Evolutionary conservation across 139 green algal species (phyloP).

Genomic region (Chlorella sp.): DNA sequence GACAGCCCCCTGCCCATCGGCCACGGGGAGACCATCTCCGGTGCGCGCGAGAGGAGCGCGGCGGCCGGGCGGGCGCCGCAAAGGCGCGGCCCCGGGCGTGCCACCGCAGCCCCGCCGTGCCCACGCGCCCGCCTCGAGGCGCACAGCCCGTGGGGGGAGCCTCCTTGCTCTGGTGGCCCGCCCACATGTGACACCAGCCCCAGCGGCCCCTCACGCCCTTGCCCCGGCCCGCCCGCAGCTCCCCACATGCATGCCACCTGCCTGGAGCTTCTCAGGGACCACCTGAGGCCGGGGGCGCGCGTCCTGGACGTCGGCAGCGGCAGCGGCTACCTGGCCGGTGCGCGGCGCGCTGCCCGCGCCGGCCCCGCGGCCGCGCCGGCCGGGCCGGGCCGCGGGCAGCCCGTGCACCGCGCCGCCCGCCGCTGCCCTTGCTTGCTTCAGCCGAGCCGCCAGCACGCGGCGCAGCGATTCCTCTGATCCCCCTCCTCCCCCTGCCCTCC

Average conservation of each 20-base stretch:
- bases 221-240: not conserved
- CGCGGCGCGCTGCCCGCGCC: slow-evolving; percentile 9
- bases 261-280: slow-evolving; percentile 76
- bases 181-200: no score
- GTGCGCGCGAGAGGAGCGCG: slow-evolving; percentile 77
- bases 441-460: not conserved
- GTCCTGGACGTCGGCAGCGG: slow-evolving; percentile 87
- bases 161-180: no score
- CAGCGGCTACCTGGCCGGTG: slow-evolving; percentile 75
- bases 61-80: not conserved
- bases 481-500: not conserved
- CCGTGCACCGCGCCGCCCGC: not conserved
- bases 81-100: no score
- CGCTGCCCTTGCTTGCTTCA: not conserved
- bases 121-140: no score
- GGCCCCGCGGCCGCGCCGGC: not conserved
- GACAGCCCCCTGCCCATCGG: slow-evolving; percentile 35
- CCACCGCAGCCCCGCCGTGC: not conserved
- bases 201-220: not conserved
- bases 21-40: slow-evolving; percentile 78
- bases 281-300: slow-evolving; percentile 63
- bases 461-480: not conserved
- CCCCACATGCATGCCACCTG: no score
- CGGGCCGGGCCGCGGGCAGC: not conserved
- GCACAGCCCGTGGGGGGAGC: no score